Evolutionary conservation across 768 basidiomycete species (phyloP), one percentile per base, ranked within the genome.

Genomic region (Rhizopogon sp.): DNA sequence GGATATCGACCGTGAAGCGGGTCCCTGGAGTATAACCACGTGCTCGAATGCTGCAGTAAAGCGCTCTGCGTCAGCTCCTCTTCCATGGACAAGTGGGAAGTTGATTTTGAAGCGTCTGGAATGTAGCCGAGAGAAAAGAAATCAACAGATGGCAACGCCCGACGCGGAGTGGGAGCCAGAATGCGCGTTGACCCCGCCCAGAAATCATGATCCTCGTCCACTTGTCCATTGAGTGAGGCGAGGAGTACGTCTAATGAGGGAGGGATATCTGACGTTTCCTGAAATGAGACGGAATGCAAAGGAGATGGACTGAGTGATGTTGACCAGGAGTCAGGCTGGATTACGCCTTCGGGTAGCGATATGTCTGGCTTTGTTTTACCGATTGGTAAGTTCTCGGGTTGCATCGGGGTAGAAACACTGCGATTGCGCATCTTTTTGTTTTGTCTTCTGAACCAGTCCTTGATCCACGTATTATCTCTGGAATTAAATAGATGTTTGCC

Each of bases 1-100:
- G 68, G 69, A 52, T 69, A 71, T 40, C 68, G 64, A 44, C 67
- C 60, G 54, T 39, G 60, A 10, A 69, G 66, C 5, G 68, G 66
- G 55, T 69, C 64, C 52, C 70, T 69, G 25, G 70, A 66, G 59
- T 69, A 69, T 49, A 14, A 17, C 46, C 46, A 35, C 14, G 13
- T 16, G 35, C 35, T 37, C 22, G 47, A 37, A 25, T 49, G 35
- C 14, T 37, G 20, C 20, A 5, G 47, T 13, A 22, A 37, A 11
- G 14, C 9, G 14, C 9, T 10, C 22, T 37, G 35, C 9, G 31
- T 33, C 31, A 33, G 31, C 13, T 49, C 35, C 14, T 35, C 22
- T 16, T 7, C 47, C 20, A 9, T 22, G 14, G 8, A 16, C 14
- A 20, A 37, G 46, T 49, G 16, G 20, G 20, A 47, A 13, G 35